Conservation (phyloP, 768 basidiomycete species). For the Ramaria sp. region DNA sequence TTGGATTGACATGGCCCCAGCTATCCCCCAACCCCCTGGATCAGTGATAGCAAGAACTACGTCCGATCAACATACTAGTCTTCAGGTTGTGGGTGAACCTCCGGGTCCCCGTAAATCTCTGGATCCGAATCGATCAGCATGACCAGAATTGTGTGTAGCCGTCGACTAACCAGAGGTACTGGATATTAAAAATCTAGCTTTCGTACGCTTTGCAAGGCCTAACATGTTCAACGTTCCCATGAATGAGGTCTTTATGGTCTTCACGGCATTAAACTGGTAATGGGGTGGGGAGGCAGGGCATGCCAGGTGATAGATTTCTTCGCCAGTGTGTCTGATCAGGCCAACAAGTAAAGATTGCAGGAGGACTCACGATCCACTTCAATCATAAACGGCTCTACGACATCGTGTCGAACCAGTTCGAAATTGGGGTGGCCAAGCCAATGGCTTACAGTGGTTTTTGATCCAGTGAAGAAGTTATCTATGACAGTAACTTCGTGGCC, state of each 20-base stretch:
- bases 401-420: slow-evolving; percentile 94
- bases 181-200: slow-evolving; percentile 92
- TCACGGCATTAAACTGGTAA: slow-evolving; percentile 96
- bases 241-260: slow-evolving; percentile 98
- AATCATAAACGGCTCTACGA: slow-evolving; percentile 96
- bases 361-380: slow-evolving; percentile 84
- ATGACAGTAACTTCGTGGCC: slow-evolving; percentile 96
- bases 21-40: slow-evolving; percentile 28
- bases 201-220: slow-evolving; percentile 92
- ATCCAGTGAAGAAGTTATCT: slow-evolving; percentile 98
- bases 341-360: slow-evolving; percentile 6
- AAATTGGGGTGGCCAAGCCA: slow-evolving; percentile 99
- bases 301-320: slow-evolving; percentile 97
- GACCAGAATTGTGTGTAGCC: neutral
- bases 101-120: slow-evolving; percentile 99
- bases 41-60: neutral
- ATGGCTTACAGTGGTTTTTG: slow-evolving; percentile 90
- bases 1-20: slow-evolving; percentile 98
- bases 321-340: slow-evolving; percentile 6
- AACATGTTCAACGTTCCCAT: slow-evolving; percentile 99
- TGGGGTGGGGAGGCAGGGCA: slow-evolving; percentile 97
- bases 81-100: slow-evolving; percentile 93
- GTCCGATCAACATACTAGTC: slow-evolving; percentile 55
- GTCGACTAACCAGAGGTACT: slow-evolving; percentile 74
- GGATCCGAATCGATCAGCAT: slow-evolving; percentile 8